Evolutionary conservation across 768 basidiomycete genomes (phyloP).

Genomic region (Tylopilus cervinicoccineus): DNA sequence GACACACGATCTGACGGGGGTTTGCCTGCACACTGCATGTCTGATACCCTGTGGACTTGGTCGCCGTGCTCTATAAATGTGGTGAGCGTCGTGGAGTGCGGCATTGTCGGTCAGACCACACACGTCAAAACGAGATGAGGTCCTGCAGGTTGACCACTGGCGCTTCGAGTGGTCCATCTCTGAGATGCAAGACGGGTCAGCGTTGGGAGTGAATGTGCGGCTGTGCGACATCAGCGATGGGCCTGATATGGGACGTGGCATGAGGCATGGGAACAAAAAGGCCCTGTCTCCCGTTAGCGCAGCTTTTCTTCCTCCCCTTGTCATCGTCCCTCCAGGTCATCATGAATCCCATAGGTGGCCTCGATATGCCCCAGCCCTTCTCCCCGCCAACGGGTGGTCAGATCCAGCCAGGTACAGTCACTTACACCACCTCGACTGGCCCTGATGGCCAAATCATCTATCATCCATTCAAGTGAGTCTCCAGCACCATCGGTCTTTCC

Average conservation of each 20-base stretch:
- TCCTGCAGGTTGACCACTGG: no score
- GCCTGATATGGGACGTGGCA: conserved; percentile 30
- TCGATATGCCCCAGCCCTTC: conserved; percentile 29
- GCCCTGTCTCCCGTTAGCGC: background rate
- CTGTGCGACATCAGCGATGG: conserved; percentile 26
- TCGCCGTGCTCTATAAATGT: background rate
- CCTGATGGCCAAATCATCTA: conserved; percentile 63
- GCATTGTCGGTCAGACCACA: no score
- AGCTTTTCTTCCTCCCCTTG: conserved; percentile 12
- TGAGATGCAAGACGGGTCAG: no score
- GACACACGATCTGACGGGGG: background rate
- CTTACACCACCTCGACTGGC: conserved; percentile 63
- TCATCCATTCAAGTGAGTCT: conserved; percentile 68
- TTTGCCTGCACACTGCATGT: background rate
- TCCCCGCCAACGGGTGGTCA: conserved; percentile 34
- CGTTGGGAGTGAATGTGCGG: background rate
- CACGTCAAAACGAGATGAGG: no score
- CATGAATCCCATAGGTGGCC: conserved; percentile 20
- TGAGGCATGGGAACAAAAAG: conserved; percentile 29
- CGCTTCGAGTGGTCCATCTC: background rate
- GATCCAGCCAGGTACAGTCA: conserved; percentile 64
- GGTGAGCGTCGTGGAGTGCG: background rate
- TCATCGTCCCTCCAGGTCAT: conserved; percentile 8
- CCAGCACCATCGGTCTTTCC: background rate
- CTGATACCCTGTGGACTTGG: background rate